phyloP scores from a whole-genome alignment of 2,329 filamentous ascomycete genomes.

The Knoxdaviesia proteae region DNA sequence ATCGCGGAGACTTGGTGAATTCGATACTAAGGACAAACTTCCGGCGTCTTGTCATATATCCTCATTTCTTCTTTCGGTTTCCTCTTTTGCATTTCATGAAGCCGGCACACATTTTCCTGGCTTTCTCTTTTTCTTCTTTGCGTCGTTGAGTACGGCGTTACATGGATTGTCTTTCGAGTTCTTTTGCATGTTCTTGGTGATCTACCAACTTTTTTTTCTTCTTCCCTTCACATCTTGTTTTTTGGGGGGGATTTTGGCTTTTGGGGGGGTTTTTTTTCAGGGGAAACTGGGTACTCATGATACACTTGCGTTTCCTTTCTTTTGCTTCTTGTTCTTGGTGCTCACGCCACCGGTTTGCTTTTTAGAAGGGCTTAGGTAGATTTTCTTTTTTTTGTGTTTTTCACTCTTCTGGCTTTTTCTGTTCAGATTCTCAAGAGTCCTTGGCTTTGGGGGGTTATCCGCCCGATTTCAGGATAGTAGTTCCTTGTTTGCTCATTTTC shows the following conservation, averaged over 20 bases:
- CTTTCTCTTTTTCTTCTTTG: background rate
- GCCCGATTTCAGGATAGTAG: too few relatives aligned
- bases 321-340: background rate
- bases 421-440: too few relatives aligned
- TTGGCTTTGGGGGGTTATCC: too few relatives aligned
- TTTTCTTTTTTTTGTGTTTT: background rate
- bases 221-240: background rate
- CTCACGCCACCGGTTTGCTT: background rate
- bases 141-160: background rate
- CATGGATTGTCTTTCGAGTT: background rate
- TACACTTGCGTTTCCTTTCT: background rate
- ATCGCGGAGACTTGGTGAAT: constrained; percentile 60
- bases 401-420: background rate
- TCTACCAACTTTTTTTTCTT: background rate
- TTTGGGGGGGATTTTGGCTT: background rate
- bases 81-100: background rate
- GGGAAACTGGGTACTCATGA: background rate
- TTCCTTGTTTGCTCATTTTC: too few relatives aligned
- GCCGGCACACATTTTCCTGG: background rate
- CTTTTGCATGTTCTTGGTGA: background rate
- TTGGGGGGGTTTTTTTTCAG: background rate
- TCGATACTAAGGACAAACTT: background rate
- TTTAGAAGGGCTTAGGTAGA: background rate
- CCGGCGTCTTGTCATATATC: background rate
- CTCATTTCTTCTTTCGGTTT: background rate